phyloP scores from a whole-genome alignment of 805 yeast genomes.

The Sungouiozyma intestinalis region DNA sequence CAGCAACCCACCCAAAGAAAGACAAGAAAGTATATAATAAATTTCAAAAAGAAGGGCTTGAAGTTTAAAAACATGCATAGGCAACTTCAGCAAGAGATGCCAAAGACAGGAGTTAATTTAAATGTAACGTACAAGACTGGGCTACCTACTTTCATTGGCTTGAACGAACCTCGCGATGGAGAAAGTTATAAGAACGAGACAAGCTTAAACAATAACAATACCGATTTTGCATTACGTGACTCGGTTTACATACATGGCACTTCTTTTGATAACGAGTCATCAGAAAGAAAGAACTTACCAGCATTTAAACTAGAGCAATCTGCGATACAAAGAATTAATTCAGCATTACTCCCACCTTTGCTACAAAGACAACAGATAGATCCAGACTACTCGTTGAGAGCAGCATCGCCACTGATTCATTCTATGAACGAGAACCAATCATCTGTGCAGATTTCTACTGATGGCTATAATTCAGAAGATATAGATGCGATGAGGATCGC shows the following conservation, averaged over 20 bases:
- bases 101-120: background rate
- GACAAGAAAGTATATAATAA: background rate
- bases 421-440: background rate
- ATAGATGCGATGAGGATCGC: constrained; percentile 17
- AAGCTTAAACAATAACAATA: no score
- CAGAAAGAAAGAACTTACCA: background rate
- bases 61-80: background rate
- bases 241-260: background rate
- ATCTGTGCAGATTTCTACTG: background rate
- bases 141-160: background rate
- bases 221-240: background rate
- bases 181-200: no score
- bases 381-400: background rate
- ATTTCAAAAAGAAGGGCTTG: background rate
- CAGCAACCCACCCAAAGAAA: background rate
- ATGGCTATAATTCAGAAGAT: constrained; percentile 2
- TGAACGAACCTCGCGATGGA: background rate
- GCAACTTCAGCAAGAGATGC: background rate
- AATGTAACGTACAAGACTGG: background rate
- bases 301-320: constrained; percentile 13
- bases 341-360: constrained; percentile 24
- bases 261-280: background rate
- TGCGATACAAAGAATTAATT: constrained; percentile 24
- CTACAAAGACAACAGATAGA: constrained; percentile 4
- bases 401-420: constrained; percentile 7